Evolutionary conservation across 805 yeast species (phyloP), one percentile per base, ranked within the genome.

Genomic region (Candida nonsorbophila): DNA sequence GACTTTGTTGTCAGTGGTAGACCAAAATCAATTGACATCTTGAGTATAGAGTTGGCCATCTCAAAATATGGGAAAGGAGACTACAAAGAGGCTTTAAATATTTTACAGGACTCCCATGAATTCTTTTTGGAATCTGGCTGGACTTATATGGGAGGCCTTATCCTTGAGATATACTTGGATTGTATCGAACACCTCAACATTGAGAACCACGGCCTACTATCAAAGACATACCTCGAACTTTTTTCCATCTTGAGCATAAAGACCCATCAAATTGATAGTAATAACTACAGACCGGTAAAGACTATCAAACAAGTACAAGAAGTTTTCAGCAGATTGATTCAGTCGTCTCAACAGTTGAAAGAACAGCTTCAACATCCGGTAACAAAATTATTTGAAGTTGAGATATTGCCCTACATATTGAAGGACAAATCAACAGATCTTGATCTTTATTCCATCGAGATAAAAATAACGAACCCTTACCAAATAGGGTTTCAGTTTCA

Each of bases 1-100:
- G 72, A 72, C 25, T 81, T 72, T 38, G 65, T 71, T 4, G 38
- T 49, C 1, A 70, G 82, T 3, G 53, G 51, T 10, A 65, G 85
- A 33, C 69, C 76, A 10, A 69, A 90, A 38, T 69, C 85, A 0
- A 78, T 83, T 5, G 88, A 84, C 44, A 63, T 79, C 4, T 61
- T 92, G 10, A 77, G 88, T 1, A 74, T 84, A 5, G 96, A 90
- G 39, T 67, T 86, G 30, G 95, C 94, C 0, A 48, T 82, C 7
- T 53, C 86, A 11, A 77, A 80, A 35, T 79, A 73, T 47, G 75
- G 73, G 40, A 58, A 63, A 17, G 56, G 69, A 3, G 67, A 82
- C 19, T 80, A 74, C 41, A 66, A 67, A 20, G 69, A 71, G 24
- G 80, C 95, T 1, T 69, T 77, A 10, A 58, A 69, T 4, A 74